A percentile compares a stretch with the other conserved stretches of the same genome.
These are phyloP conservation scores for Aspergillus thermomutatus DNA, from an alignment of 2,329 filamentous ascomycete genomes.

Conservation along the genomic window DNA sequence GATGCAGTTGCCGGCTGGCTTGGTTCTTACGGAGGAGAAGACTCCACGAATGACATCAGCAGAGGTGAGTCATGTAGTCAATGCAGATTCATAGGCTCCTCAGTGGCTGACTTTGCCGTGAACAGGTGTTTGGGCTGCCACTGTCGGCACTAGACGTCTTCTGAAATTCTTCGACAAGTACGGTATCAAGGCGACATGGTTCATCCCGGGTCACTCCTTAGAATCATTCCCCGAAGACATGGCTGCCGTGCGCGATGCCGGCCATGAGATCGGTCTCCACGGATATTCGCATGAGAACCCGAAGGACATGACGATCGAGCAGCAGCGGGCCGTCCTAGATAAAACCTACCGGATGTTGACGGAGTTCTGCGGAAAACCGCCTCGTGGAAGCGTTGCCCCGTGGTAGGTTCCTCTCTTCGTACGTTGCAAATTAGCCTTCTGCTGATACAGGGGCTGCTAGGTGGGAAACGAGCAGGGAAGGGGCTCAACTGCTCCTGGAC, in stretches of 20 bases:
- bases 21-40: slow-evolving; percentile 10
- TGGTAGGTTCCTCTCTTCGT: slow-evolving; percentile 41
- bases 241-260: slow-evolving; percentile 57
- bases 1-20: slow-evolving; percentile 30
- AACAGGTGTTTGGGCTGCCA: slow-evolving; percentile 63
- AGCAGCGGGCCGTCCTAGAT: slow-evolving; percentile 72
- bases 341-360: slow-evolving; percentile 74
- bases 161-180: slow-evolving; percentile 70
- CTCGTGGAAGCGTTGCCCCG: slow-evolving; percentile 68
- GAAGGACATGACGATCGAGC: slow-evolving; percentile 67
- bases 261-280: slow-evolving; percentile 66
- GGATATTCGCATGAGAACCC: slow-evolving; percentile 76
- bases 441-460: background rate
- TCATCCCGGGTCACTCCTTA: slow-evolving; percentile 61
- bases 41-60: slow-evolving; percentile 31
- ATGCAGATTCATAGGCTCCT: background rate
- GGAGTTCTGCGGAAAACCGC: slow-evolving; percentile 71
- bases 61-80: slow-evolving; percentile 18
- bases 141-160: slow-evolving; percentile 61
- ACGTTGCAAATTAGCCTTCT: background rate
- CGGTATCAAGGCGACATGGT: slow-evolving; percentile 66
- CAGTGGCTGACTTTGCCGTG: background rate
- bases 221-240: slow-evolving; percentile 67
- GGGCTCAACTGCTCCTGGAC: slow-evolving; percentile 46
- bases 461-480: slow-evolving; percentile 69